phyloP scores from a whole-genome alignment of 2,329 filamentous ascomycete species.

The Plectosphaerella plurivora region DNA sequence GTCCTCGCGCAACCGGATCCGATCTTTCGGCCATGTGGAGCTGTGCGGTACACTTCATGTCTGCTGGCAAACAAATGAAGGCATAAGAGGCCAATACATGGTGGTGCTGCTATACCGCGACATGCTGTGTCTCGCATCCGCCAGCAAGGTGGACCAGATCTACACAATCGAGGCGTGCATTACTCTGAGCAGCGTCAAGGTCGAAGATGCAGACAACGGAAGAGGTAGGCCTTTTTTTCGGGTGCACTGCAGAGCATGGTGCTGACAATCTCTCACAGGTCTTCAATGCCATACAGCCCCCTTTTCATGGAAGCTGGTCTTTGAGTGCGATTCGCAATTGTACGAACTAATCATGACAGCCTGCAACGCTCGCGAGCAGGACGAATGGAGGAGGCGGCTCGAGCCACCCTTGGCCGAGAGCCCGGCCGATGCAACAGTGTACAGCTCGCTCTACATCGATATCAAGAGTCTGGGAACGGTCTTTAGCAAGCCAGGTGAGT shows the following conservation, averaged over 20 bases:
- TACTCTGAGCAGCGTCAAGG: slow-evolving; percentile 56
- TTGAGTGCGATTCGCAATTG: slow-evolving; percentile 70
- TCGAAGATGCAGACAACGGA: slow-evolving; percentile 73
- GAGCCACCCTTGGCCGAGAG: slow-evolving; percentile 44
- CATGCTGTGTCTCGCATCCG: slow-evolving; percentile 70
- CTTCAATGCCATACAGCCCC: slow-evolving; percentile 82
- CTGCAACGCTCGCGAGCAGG: slow-evolving; percentile 75
- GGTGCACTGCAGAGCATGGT: background rate
- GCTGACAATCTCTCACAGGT: slow-evolving; percentile 45
- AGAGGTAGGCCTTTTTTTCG: slow-evolving; percentile 48
- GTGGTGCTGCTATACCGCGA: slow-evolving; percentile 80
- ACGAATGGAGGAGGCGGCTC: slow-evolving; percentile 73
- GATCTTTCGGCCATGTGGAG: slow-evolving; percentile 72
- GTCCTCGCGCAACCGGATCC: slow-evolving; percentile 61
- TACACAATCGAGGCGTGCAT: slow-evolving; percentile 76
- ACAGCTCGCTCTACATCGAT: slow-evolving; percentile 62
- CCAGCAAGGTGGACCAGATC: slow-evolving; percentile 57
- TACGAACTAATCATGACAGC: slow-evolving; percentile 86
- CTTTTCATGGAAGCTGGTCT: slow-evolving; percentile 88
- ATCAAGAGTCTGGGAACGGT: slow-evolving; percentile 72
- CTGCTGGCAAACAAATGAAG: slow-evolving; percentile 69
- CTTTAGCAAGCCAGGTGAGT: slow-evolving; percentile 65
- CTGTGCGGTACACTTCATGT: slow-evolving; percentile 81
- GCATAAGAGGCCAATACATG: slow-evolving; percentile 74
- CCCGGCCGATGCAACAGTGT: slow-evolving; percentile 32